phyloP scores from a whole-genome alignment of 148 eudicot genomes.

The Talinum fruticosum region DNA sequence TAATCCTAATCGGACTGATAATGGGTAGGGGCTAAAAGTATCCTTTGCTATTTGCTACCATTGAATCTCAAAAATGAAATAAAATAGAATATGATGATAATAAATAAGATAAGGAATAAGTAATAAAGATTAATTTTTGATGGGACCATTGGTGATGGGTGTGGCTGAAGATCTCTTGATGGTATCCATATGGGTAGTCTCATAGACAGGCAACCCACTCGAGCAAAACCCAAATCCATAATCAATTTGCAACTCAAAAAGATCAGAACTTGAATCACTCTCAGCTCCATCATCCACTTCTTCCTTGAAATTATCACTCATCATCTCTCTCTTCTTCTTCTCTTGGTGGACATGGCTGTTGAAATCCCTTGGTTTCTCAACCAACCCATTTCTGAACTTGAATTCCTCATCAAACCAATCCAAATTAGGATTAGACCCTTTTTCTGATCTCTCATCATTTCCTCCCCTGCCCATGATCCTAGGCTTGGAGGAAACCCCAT shows the following conservation, averaged over 20 bases:
- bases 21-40: background rate
- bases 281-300: conserved; percentile 50
- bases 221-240: conserved; percentile 42
- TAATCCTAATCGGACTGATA: background rate
- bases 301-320: conserved; percentile 16
- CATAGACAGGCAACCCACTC: conserved; percentile 71
- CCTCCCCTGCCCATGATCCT: conserved; percentile 7
- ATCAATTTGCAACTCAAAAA: conserved; percentile 61
- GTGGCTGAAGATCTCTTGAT: conserved; percentile 51
- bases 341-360: conserved; percentile 15
- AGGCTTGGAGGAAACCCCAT: conserved; percentile 2
- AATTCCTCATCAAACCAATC: conserved; percentile 38
- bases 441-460: conserved; percentile 4
- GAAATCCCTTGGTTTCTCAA: conserved; percentile 26
- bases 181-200: conserved; percentile 58
- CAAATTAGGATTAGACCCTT: conserved; percentile 10
- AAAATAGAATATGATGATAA: conserved; percentile 21
- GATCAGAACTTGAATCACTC: conserved; percentile 78
- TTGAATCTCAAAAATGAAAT: background rate
- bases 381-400: conserved; percentile 23
- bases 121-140: conserved; percentile 14
- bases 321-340: conserved; percentile 19
- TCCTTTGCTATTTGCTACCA: background rate
- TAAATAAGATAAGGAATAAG: no score
- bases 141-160: conserved; percentile 42